Evolutionary conservation across 2,329 filamentous ascomycete species (phyloP), one percentile per base, ranked within the genome.

Genomic region (Aplosporella prunicola): DNA sequence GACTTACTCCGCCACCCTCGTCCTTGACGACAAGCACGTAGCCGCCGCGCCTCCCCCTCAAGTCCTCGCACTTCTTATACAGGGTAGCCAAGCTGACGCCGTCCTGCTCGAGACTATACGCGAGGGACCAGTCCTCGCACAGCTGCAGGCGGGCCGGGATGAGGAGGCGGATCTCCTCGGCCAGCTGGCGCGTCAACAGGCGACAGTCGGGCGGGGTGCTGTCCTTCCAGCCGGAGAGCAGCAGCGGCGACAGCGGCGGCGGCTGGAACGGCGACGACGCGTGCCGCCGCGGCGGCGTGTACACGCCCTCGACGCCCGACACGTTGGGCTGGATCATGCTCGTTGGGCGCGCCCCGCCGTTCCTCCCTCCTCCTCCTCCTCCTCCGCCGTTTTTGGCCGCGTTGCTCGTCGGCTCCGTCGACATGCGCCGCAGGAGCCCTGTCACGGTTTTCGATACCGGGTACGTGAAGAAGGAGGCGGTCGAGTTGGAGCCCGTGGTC

Each of bases 1-100:
- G 7, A 71, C 79, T 59, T 68, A 86, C 80, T 38, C 80, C 80
- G 40, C 82, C 82, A 40, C 73, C 72, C 7, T 74, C 74, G 57
- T 98, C 91, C 50, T 76, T 74, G 14, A 96, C 77, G 0, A 94
- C 85, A 5, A 98, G 71, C 34, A 96, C 84, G 57, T 93, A 98
- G 5, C 88, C 89, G 13, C 84, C 85, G 41, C 88, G 62, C 48
- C 71, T 74, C 41, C 72, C 76, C 43, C 76, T 68, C 51, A 79
- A 82, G 11, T 71, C 66, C 30, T 80, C 76, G 51, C 80, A 85
- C 47, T 82, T 78, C 48, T 86, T 74, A 56, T 96, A 98, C 20
- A 98, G 64, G 0, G 91, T 96, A 8, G 74, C 73, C 23, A 98
- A 63, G 45, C 85, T 91, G 35, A 88, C 85, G 9, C 91, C 91